Base-by-base conservation (phyloP, 768 basidiomycete genomes). In the Boletus insuetus region DNA sequence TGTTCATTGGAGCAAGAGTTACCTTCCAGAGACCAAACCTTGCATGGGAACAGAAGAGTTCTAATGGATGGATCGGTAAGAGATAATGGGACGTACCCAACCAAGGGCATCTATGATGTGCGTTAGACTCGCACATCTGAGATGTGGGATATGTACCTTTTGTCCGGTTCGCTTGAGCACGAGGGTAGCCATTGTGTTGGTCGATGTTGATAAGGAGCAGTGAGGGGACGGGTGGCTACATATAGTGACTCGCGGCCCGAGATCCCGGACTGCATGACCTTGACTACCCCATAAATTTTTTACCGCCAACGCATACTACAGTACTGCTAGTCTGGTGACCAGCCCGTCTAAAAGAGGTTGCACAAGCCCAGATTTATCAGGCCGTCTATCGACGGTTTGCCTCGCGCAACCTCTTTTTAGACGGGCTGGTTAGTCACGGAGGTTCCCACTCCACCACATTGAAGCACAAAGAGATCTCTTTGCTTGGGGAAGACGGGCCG, bases 21-120 rank as follows among this genome's bases (percentile, higher is more conserved):
- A 80, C 86, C 79, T 87, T 87, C 86, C 86, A 88, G 51, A 87
- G 77, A 55, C 86, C 86, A 61, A 87, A 79, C 65, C 86, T 87
- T 55, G n/a, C 26, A 52, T 10, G 29, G 7, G 22, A 12, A 38
- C n/a, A 53, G 35, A 39, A 49, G 1, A 46, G n/a, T 49, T 45
- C 61, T 35, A 58, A 40, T 34, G 26, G 32, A 12, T 10, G 10
- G 13, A 17, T 54, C 41, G 46, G 40, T 19, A 53, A 7, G 46
- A 45, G 24, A 50, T 44, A 45, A 58, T 58, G 35, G 55, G 37
- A 50, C 63, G 46, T 54, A 87, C 86, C 86, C 86, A 49, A 87
- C 80, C 43, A 83, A 70, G 64, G 86, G 86, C 86, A 88, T 88
- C 86, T 88, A 42, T 53, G 38, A 46, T 46, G 10, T 26, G 20